Conservation (phyloP, 805 yeast species). For the Myxozyma melibiosi region DNA sequence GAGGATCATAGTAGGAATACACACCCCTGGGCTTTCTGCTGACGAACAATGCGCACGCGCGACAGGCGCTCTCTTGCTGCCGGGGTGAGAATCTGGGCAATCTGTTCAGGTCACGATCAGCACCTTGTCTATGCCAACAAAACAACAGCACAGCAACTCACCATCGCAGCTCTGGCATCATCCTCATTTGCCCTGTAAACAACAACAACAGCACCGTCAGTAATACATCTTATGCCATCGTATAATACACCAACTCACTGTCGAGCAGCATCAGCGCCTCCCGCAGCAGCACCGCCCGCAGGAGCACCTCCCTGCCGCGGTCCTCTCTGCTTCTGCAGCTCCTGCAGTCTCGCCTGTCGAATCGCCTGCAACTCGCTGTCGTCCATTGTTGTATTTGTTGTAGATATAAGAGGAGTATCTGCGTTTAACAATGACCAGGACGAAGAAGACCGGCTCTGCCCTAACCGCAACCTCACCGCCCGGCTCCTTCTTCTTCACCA, state of each 20-base stretch:
- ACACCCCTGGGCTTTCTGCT: constrained; percentile 78
- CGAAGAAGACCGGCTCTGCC: too few species aligned
- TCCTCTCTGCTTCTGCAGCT: constrained; percentile 69
- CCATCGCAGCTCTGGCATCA: constrained; percentile 30
- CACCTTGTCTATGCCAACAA: not conserved
- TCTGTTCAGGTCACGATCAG: constrained; percentile 32
- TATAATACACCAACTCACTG: constrained; percentile 2
- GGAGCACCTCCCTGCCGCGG: constrained; percentile 26
- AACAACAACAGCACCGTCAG: not conserved
- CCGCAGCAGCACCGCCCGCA: not conserved
- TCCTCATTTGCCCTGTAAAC: constrained; percentile 18
- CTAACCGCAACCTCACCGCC: not conserved
- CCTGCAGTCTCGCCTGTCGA: constrained; percentile 87
- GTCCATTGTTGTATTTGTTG: constrained; percentile 53
- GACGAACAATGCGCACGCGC: constrained; percentile 84
- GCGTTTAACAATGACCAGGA: not conserved
- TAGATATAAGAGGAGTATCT: not conserved
- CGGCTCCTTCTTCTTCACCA: not conserved
- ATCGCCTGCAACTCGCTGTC: constrained; percentile 86
- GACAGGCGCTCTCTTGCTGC: constrained; percentile 85
- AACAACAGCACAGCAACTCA: not conserved
- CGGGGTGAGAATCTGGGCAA: constrained; percentile 75
- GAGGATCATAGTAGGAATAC: not conserved
- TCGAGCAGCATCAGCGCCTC: constrained; percentile 4
- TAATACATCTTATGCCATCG: not conserved